phyloP scores from a whole-genome alignment of 768 basidiomycete genomes.

The Hypholoma sublateritium region DNA sequence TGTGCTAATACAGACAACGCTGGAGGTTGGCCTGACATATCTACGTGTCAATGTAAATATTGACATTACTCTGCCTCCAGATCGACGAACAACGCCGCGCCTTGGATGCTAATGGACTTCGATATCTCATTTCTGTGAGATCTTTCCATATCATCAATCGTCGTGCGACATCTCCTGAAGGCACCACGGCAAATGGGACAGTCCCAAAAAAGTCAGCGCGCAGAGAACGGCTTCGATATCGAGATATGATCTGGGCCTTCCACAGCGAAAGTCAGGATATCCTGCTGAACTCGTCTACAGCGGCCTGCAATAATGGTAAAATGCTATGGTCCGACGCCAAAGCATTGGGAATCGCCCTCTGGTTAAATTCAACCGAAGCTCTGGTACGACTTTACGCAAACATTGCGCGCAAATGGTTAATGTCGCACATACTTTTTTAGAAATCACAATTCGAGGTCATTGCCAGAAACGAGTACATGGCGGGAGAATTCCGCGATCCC shows the following conservation, averaged over 20 bases:
- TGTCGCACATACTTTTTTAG: constrained; percentile 35
- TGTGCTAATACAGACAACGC: constrained; percentile 82
- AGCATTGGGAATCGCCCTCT: constrained; percentile 83
- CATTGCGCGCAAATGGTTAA: constrained; percentile 4
- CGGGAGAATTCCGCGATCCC: constrained; percentile 85
- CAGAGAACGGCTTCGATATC: constrained; percentile 80
- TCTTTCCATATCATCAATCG: constrained; percentile 86
- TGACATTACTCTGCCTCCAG: constrained; percentile 35
- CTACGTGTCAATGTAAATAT: not conserved
- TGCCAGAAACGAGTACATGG: constrained; percentile 92
- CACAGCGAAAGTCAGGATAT: constrained; percentile 94
- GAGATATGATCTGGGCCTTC: constrained; percentile 97
- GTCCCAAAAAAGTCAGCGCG: constrained; percentile 50
- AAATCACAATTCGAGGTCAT: constrained; percentile 81
- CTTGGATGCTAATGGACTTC: constrained; percentile 87
- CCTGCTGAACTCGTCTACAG: constrained; percentile 65
- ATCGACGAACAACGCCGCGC: constrained; percentile 90
- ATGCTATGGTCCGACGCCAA: constrained; percentile 90
- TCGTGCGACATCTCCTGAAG: constrained; percentile 47
- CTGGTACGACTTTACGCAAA: constrained; percentile 53
- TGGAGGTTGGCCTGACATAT: constrained; percentile 60
- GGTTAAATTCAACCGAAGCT: constrained; percentile 78
- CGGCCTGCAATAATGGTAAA: constrained; percentile 71
- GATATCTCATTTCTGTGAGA: constrained; percentile 91
- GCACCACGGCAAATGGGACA: constrained; percentile 42